Evolutionary conservation across 2,329 filamentous ascomycete species (phyloP), one percentile per base, ranked within the genome.

Genomic region (Ambrosiella xylebori): DNA sequence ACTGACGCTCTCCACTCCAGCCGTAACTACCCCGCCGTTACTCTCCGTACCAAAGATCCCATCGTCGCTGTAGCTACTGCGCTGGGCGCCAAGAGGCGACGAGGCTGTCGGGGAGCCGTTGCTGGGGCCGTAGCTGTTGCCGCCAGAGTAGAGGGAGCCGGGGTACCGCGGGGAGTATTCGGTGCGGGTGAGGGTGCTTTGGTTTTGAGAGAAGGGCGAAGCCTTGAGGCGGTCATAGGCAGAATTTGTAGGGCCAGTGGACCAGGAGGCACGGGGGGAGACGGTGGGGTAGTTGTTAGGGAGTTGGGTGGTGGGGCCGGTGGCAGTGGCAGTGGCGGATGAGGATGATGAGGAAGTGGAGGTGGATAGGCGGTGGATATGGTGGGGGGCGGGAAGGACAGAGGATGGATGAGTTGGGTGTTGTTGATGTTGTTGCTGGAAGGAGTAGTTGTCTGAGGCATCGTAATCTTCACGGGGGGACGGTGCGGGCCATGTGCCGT

Each of bases 401-500:
- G 11, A 5, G 11, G 11, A 13, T 27, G 35, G 35, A 13, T 53
- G 51, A 12, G 35, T 12, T 19, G 38, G 54, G 7, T 56, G 54
- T n/a, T 64, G 63, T 40, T 63, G 65, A 49, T 63, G 63, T 11
- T 49, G 47, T 39, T 50, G 17, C 19, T 39, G 41, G 44, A 59
- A 56, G 13, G 58, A 66, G 55, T 67, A 65, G 62, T 68, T 69
- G 49, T 67, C 67, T 57, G 68, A 68, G 59, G 66, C 66, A 17
- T 73, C 71, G 53, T 68, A 65, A 27, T 72, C 71, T 39, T 71
- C 68, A 41, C 66, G 65, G 11, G 69, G 70, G 37, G 72, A 73
- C 40, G 67, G 65, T 66, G 69, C 70, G 54, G 61, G 59, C 49
- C 63, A 64, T 56, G 52, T 59, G 60, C 15, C 56, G 58, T 53